Base-by-base conservation (phyloP, 2,329 filamentous ascomycete genomes). In the Aphanocladium album region DNA sequence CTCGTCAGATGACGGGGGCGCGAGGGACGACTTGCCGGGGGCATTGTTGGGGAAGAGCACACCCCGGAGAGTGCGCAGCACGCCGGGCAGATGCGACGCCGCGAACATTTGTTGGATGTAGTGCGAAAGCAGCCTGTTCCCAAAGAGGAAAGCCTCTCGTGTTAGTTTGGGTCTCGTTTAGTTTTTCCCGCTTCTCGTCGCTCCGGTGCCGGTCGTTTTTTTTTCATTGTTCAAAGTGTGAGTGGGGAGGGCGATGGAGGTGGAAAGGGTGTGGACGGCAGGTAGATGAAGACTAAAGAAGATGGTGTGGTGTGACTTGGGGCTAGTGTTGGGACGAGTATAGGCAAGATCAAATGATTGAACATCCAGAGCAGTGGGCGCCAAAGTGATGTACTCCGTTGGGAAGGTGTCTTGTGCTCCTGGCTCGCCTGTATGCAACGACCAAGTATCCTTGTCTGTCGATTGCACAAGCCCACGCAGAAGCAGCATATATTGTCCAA, bases 31-130 rank as follows among this genome's bases (percentile, higher is more conserved):
- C 65, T 85, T 82, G 62, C 87, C 88, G 63, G 89, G 87, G 67
- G 84, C 80, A 74, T 96, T 96, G 75, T 91, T 89, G 66, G 95
- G 93, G 72, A 97, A 98, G 60, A 98, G 79, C 63, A 89, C 84
- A 68, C 84, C 85, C 71, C 95, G 89, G 69, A 90, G 81, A 66
- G 86, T 83, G 71, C 86, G 84, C 68, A 93, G 82, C 66, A 90
- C 74, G 71, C 80, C 79, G 71, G 89, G 86, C 60, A 92, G 79
- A 66, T 83, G 80, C 63, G 81, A 80, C 66, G 87, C 80, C 75
- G 87, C 83, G 64, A 91, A 79, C 63, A 90, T 71, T 70, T 75
- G 76, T 64, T 79, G 77, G 64, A 86, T 79, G 67, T 79, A 76
- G 72, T 86, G 76, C 57, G 84, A 87, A 64, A 89, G 75, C 62